Evolutionary conservation across 1,284 basidiomycete species (phyloP), one percentile per base, ranked within the genome.

Genomic region (Coniferiporia sulphurascens): DNA sequence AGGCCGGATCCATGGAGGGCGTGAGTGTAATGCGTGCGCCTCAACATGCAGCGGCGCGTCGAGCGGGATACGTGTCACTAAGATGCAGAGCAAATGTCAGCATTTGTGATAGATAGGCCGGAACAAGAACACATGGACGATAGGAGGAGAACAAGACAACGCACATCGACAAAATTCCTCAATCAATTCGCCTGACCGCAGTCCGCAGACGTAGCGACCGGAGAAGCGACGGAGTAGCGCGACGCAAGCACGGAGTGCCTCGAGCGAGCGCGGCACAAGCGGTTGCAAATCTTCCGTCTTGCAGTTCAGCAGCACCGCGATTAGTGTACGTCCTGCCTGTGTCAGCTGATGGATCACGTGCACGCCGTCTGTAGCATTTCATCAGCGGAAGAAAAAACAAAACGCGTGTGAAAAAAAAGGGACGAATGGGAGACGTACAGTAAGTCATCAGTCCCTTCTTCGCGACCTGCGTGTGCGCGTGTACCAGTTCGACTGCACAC

Each of bases 261-360:
- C 91, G 56, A 95, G 80, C 6, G 89, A 86, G 35, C 89, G 82
- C 12, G 89, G 81, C 54, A 93, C 91, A 60, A 94, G 73, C 35
- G 84, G 82, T 62, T 91, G 84, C 56, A 89, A 71, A 1, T 74
- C 73, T 59, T 87, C 86, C 10, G 79, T 80, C 66, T 87, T 86
- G 71, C 87, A 89, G 68, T 91, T 91, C 50, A 95, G 77, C 17
- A 95, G 76, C 62, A 94, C 83, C 13, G 91, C 91, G 54, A 95
- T 84, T 10, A 95, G 78, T 1, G 93, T 93, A 50, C 93, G 83
- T 4, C 93, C 93, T n/a, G 93, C 93, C 68, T 94, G 92, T 1
- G 93, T 94, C 54, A 95, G 77, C 71, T 95, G 93, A 69, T 95
- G 93, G 51, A 95, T 95, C 61, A 95, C 92, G 70, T 95, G 92